Base-by-base conservation (phyloP, 768 basidiomycete species). In the Podaxis carcinomalis region DNA sequence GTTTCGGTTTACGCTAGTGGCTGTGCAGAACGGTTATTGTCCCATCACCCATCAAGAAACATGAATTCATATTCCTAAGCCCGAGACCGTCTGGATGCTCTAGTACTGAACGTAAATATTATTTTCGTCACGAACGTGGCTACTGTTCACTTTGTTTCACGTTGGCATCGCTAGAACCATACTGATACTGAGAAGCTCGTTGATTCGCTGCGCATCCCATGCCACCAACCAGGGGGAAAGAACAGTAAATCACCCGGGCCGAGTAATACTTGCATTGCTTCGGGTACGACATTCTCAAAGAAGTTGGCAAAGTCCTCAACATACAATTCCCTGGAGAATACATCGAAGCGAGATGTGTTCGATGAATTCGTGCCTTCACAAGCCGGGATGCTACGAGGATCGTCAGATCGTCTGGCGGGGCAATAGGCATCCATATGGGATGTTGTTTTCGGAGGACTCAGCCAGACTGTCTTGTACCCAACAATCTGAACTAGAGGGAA, bases 151-250 rank as follows among this genome's bases (percentile, higher is more conserved):
- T 32, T 32, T 32, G 32, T 32, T 32, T 32, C 32, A 32, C 32
- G 32, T 9, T 32, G 32, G 7, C 32, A 32, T 25, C 3, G 2
- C 58, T 66, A 95, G 72, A 93, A 95, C 92, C 93, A 95, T 82
- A 93, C 89, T 35, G 94, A 95, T 50, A 95, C 81, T 46, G 93
- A 95, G 70, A 92, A 88, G 74, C 92, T 93, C 40, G 79, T 84
- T 23, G 83, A 82, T 74, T 92, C 91, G 72, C 86, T 88, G 64
- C 87, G 83, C 90, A 93, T 91, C 16, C 88, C 89, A 72, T 96
- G 93, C 93, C 93, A 96, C 93, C 93, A 96, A 28, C 91, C 87
- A 3, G 91, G 89, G 19, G 96, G 96, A 65, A 98, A 88, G 69
- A 91, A 90, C 49, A 98, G 75, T 47, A 95, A 59, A 73, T 98